phyloP scores from a whole-genome alignment of 331 rosid species.

The Prunus yedoensis region DNA sequence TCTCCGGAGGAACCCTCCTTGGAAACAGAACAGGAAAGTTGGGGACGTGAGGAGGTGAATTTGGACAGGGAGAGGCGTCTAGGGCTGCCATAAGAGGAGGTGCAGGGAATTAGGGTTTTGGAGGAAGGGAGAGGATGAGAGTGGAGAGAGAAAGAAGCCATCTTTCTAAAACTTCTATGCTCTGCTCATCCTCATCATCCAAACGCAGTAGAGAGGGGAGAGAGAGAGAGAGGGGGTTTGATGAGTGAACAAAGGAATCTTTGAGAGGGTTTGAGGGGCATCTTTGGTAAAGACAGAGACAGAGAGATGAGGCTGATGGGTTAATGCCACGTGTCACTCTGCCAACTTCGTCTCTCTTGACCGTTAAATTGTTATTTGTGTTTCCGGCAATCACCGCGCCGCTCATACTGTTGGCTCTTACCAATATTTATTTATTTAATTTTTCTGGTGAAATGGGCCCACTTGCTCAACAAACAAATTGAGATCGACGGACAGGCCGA shows the following conservation, averaged over 20 bases:
- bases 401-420: background rate
- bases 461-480: background rate
- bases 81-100: constrained; percentile 4
- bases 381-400: background rate
- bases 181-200: constrained; percentile 20
- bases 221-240: background rate
- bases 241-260: background rate
- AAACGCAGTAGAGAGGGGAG: background rate
- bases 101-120: constrained; percentile 18
- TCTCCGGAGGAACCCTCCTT: constrained; percentile 46
- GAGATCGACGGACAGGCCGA: too few species aligned
- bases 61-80: constrained; percentile 29
- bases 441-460: background rate
- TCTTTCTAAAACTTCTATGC: constrained; percentile 9
- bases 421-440: too few species aligned
- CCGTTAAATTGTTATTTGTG: background rate
- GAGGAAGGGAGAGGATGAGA: constrained; percentile 36
- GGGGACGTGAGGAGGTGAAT: constrained; percentile 27
- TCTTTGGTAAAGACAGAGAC: constrained; percentile 3
- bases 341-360: background rate
- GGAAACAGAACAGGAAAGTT: constrained; percentile 47
- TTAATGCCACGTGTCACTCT: constrained; percentile 3
- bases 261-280: background rate
- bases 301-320: background rate
- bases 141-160: constrained; percentile 46